Base-by-base conservation (phyloP, 1,284 basidiomycete species). In the Sparassis latifolia region DNA sequence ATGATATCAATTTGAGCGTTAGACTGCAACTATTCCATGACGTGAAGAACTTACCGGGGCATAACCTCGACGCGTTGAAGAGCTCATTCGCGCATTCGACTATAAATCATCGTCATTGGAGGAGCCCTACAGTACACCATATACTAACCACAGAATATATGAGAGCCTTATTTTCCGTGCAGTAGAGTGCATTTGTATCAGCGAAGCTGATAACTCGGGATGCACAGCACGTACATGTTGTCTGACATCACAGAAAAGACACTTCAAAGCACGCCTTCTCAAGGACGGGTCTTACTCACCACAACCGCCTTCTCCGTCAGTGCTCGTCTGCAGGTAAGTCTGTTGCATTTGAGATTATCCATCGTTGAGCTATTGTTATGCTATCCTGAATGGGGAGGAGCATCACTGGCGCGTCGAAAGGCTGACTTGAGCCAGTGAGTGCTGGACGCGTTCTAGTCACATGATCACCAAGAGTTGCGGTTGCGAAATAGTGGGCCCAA, bases 71-170 rank as follows among this genome's bases (percentile, higher is more conserved):
- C 2, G 78, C 71, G 53, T 80, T 86, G 68, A 92, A 92, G 20
- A 89, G 67, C 58, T 89, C 84, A 62, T 89, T 90, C 28, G 89
- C 89, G 63, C 90, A 92, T 27, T 88, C 85, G 52, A 91, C 86
- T 90, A 44, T 9, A 28, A 12, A 20, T 32, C 10, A 27, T 2
- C 30, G 32, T 48, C 38, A 4, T 10, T 10, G 2, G 5, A 4
- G 5, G 32, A 12, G n/a, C 3, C 4, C 10, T n/a, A 41, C 28
- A 10, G 28, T 43, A 33, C 45, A 7, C n/a, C 10, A 30, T 6
- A 35, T 33, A 64, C 77, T 58, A 67, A 86, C 87, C 74, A 63
- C 88, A 90, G 65, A 91, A 90, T 65, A 91, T 88, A 71, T 90
- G 88, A 52, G 86, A 89, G 66, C 85, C 86, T 79, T 45, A 49